Evolutionary conservation across 2,329 filamentous ascomycete species (phyloP).

Genomic region (Hymenoscyphus repandus): DNA sequence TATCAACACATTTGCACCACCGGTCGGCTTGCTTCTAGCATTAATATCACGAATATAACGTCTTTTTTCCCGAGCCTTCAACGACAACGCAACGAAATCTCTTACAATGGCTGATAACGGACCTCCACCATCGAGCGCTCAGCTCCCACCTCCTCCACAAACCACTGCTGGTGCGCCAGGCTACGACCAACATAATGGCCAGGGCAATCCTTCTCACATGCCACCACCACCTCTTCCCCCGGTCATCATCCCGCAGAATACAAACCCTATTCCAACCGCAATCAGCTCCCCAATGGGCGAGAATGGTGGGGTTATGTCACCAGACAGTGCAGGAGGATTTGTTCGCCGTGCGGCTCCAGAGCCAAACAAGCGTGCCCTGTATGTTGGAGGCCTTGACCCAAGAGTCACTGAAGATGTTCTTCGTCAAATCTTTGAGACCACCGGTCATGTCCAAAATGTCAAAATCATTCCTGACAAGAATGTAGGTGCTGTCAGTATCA

Average conservation of each 20-base stretch:
- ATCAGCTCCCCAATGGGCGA: slow-evolving; percentile 79
- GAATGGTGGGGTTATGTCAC: slow-evolving; percentile 71
- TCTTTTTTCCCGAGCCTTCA: slow-evolving; percentile 14
- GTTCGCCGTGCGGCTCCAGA: slow-evolving; percentile 89
- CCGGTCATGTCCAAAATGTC: slow-evolving; percentile 94
- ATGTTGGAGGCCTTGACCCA: slow-evolving; percentile 91
- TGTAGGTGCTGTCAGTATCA: slow-evolving; percentile 56
- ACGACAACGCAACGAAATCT: slow-evolving; percentile 17
- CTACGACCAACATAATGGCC: slow-evolving; percentile 68
- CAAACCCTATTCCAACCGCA: slow-evolving; percentile 87
- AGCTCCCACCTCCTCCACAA: slow-evolving; percentile 67
- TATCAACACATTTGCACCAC: slow-evolving; percentile 18
- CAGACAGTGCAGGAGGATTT: slow-evolving; percentile 74
- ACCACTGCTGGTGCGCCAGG: slow-evolving; percentile 66
- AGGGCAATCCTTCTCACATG: slow-evolving; percentile 71
- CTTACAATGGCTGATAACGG: slow-evolving; percentile 72
- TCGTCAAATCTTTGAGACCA: slow-evolving; percentile 98
- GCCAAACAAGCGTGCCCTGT: slow-evolving; percentile 96
- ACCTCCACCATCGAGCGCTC: slow-evolving; percentile 54
- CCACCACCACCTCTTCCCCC: slow-evolving; percentile 81
- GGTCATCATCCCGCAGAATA: slow-evolving; percentile 88
- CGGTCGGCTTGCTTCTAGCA: slow-evolving; percentile 11
- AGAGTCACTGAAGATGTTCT: slow-evolving; percentile 94
- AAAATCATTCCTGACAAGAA: slow-evolving; percentile 99
- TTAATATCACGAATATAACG: slow-evolving; percentile 22